Base-by-base conservation (phyloP, 2,329 filamentous ascomycete species). In the Ophiostoma montium region DNA sequence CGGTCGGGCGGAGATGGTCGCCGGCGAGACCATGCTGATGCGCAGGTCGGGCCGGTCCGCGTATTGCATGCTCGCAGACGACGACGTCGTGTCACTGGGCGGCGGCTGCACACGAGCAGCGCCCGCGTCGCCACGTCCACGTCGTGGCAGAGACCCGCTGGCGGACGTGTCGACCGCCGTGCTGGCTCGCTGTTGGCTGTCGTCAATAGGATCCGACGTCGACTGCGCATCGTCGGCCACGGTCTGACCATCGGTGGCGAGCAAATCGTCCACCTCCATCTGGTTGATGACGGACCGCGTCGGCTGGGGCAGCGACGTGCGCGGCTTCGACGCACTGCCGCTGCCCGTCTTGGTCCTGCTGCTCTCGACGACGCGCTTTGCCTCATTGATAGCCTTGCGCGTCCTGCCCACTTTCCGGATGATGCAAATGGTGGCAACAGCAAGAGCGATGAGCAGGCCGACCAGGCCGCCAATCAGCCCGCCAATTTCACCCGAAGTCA, bases 401-500 rank as follows among this genome's bases (percentile, higher is more conserved):
- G 72, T 67, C 38, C 62, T 66, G 51, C 67, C 74, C 15, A 78
- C 65, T 10, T 68, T 69, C 1, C 70, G 65, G 42, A 78, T 64
- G 43, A 78, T 68, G 45, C 75, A 60, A 52, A 65, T 70, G 2
- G 72, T 64, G 0, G 67, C 67, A 2, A 66, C 61, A 6, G 78
- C 35, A 11, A 77, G 64, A 23, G 70, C 61, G 1, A 74, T 49
- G 2, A 79, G 61, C 11, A 78, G 57, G 0, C 64, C 66, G 3
- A 73, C 61, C 12, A 69, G 69, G 1, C 72, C 75, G 2, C 67
- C 71, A 32, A 78, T 65, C 19, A 78, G 75, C 2, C 75, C 76
- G 3, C 70, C 74, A 2, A 79, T 61, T 23, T 69, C 63, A 1
- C 60, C 64, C 0, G 56, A 57, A 21, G 66, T 65, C 19, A 74